These are phyloP conservation scores for Gonapodya prolifera DNA, from an alignment of 192 early-diverging fungal species.

Conservation along the genomic window DNA sequence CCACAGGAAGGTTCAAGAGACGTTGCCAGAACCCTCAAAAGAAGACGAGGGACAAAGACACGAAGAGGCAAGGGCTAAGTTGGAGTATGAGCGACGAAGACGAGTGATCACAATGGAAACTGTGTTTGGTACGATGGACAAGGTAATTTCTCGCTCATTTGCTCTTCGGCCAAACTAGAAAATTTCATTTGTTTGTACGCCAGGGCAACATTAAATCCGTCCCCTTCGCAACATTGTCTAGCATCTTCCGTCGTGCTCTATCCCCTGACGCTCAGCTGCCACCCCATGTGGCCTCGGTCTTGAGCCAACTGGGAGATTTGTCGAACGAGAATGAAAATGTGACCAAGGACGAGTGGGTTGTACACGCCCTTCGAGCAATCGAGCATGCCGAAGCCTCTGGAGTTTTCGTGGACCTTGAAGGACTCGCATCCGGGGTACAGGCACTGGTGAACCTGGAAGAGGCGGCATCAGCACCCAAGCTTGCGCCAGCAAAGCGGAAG, in stretches of 20 bases:
- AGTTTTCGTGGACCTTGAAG: background rate
- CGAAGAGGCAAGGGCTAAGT: no score
- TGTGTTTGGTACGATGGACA: background rate
- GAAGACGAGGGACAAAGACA: background rate
- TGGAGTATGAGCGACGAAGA: background rate
- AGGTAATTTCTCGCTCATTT: background rate
- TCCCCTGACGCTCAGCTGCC: background rate
- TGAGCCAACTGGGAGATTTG: background rate
- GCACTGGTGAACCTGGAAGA: background rate
- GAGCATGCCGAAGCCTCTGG: background rate
- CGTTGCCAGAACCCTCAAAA: background rate
- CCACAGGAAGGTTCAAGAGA: no score
- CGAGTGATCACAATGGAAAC: background rate
- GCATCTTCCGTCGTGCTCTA: background rate
- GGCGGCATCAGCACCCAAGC: background rate
- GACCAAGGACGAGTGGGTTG: background rate
- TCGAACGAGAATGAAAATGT: background rate
- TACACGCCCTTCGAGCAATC: background rate
- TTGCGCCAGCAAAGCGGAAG: background rate
- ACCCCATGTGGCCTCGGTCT: background rate
- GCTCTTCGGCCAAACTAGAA: no score
- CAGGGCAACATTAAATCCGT: no score
- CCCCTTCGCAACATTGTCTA: no score
- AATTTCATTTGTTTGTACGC: no score
- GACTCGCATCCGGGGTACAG: background rate